These are phyloP conservation scores for Pyrenochaeta sp. DNA, from an alignment of 2,329 filamentous ascomycete genomes.

Conservation along the genomic window DNA sequence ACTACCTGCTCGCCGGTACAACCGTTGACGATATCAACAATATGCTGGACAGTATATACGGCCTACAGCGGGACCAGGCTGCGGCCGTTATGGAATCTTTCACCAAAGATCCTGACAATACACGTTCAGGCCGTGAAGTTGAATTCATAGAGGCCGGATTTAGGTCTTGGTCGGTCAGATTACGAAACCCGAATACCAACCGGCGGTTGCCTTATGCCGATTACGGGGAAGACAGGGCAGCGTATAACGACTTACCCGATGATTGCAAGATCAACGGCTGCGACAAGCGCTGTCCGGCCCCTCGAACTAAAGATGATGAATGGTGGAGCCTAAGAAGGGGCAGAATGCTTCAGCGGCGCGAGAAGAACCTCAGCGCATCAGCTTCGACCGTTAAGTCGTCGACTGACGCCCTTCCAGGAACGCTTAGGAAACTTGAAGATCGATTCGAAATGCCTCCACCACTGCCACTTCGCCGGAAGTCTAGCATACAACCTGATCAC, in stretches of 20 bases:
- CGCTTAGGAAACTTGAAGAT: background rate
- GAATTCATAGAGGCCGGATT: background rate
- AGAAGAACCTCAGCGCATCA: background rate
- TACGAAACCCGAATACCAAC: background rate
- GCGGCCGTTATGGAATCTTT: background rate
- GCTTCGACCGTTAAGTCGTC: background rate
- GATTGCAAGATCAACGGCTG: background rate
- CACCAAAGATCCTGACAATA: background rate
- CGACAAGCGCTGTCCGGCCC: background rate
- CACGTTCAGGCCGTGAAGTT: background rate
- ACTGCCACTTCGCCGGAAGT: background rate
- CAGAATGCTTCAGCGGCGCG: background rate
- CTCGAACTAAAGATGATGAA: background rate
- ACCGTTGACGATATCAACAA: background rate
- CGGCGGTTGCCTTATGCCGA: background rate
- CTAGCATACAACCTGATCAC: background rate
- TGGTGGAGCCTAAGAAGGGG: background rate
- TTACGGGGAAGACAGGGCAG: background rate
- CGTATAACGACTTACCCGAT: background rate
- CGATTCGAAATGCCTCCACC: background rate
- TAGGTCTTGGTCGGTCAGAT: background rate
- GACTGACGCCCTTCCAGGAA: background rate
- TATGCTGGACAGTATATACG: constrained; percentile 1
- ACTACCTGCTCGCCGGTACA: background rate
- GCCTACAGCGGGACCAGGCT: background rate